These are phyloP conservation scores for Cercospora sp. DNA, from an alignment of 2,329 filamentous ascomycete genomes.

Conservation along the genomic window DNA sequence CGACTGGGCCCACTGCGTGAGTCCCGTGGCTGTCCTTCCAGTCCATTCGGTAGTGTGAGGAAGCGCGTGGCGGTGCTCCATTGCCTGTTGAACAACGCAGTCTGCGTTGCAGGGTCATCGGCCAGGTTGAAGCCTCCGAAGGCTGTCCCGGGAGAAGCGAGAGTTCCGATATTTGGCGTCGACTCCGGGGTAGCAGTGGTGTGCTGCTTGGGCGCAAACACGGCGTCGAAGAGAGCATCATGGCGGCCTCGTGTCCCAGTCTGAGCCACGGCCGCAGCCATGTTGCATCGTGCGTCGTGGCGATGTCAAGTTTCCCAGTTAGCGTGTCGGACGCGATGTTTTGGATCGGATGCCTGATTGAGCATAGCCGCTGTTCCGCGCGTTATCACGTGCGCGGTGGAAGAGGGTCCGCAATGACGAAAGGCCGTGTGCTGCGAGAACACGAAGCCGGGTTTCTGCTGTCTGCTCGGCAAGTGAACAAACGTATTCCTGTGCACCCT, in stretches of 20 bases:
- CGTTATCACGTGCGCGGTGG: not conserved
- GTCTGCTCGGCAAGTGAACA: conserved; percentile 2
- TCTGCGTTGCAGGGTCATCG: conserved; percentile 40
- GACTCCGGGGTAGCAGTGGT: conserved; percentile 48
- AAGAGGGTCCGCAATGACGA: conserved; percentile 9
- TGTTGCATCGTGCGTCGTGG: conserved; percentile 13
- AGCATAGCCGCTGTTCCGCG: not conserved
- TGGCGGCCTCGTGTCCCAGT: conserved; percentile 11
- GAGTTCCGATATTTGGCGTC: conserved; percentile 45
- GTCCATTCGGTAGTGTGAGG: conserved; percentile 28
- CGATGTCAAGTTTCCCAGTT: not conserved
- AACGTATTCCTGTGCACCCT: not conserved
- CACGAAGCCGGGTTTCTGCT: conserved; percentile 1
- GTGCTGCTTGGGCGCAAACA: conserved; percentile 47
- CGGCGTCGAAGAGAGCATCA: conserved; percentile 40
- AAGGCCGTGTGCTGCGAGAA: not conserved
- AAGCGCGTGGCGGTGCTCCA: conserved; percentile 51
- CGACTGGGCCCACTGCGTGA: conserved; percentile 6
- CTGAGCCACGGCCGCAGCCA: conserved; percentile 18
- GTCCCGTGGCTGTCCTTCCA: not conserved
- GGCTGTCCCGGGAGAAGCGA: conserved; percentile 41
- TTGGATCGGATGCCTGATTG: conserved; percentile 6
- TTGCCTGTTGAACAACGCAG: conserved; percentile 42
- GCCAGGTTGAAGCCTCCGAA: conserved; percentile 44
- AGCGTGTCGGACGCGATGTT: conserved; percentile 8